Evolutionary conservation across 2,329 filamentous ascomycete species (phyloP).

Genomic region (Neodidymelliopsis sp.): DNA sequence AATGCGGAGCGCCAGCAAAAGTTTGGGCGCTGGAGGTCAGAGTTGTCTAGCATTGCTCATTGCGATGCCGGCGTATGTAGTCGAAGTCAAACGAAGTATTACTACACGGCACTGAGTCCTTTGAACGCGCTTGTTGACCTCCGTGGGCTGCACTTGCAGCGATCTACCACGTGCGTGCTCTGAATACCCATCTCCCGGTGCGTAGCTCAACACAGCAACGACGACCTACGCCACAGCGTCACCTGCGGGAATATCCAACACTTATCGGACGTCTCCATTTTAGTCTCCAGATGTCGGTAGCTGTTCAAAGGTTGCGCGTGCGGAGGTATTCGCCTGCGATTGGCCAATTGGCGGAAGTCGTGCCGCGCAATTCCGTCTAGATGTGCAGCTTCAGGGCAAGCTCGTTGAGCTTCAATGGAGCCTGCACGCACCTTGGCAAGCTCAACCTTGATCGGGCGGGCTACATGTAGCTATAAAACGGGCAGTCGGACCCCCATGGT

Average conservation of each 20-base stretch:
- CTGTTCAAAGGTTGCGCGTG: background rate
- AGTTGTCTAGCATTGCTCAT: slow-evolving; percentile 1
- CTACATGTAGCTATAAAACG: slow-evolving; percentile 22
- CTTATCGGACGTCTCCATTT: background rate
- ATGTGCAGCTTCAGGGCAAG: slow-evolving; percentile 13
- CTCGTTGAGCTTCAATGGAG: slow-evolving; percentile 6
- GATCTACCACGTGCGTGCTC: slow-evolving; percentile 3
- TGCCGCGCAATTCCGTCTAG: slow-evolving; percentile 5
- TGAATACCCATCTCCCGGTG: background rate
- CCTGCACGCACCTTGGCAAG: background rate
- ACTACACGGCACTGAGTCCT: background rate
- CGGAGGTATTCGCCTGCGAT: slow-evolving; percentile 7
- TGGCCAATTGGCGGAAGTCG: slow-evolving; percentile 13
- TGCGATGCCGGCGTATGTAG: slow-evolving; percentile 5
- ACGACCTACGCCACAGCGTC: slow-evolving; percentile 13
- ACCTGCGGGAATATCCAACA: slow-evolving; percentile 1
- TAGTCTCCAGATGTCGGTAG: background rate
- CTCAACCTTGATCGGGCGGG: background rate
- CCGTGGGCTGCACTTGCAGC: too few relatives aligned
- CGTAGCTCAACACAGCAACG: background rate
- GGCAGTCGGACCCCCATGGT: slow-evolving; percentile 2
- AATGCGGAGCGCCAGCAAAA: slow-evolving; percentile 11
- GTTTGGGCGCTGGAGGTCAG: slow-evolving; percentile 1
- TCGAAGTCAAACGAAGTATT: slow-evolving; percentile 4
- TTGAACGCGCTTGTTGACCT: background rate